Percentiles rank a stretch among this genome's conserved stretches.
phyloP scores from a whole-genome alignment of 1,284 basidiomycete species.

The Takashimella koratensis region DNA sequence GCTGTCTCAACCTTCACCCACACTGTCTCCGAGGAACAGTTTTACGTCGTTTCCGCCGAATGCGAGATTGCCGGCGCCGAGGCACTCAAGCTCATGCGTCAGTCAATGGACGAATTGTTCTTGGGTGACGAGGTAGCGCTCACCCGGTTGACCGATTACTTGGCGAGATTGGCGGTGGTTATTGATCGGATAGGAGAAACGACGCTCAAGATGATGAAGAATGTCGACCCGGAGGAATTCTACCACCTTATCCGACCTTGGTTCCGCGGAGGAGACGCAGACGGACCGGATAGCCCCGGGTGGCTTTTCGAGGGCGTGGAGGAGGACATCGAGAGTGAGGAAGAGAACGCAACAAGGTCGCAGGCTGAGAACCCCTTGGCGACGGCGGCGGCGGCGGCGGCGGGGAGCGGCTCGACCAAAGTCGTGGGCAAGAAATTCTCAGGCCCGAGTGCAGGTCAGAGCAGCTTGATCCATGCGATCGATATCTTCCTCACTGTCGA shows the following conservation, averaged over 20 bases:
- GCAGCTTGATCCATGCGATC: conserved; percentile 79
- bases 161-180: conserved; percentile 62
- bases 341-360: conserved; percentile 51
- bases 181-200: conserved; percentile 64
- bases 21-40: conserved; percentile 79
- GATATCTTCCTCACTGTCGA: conserved; percentile 87
- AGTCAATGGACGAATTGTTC: conserved; percentile 87
- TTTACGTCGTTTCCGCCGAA: conserved; percentile 83
- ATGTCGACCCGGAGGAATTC: conserved; percentile 74
- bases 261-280: conserved; percentile 81
- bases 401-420: not conserved
- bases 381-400: conserved; percentile 15
- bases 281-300: conserved; percentile 55
- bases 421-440: conserved; percentile 58
- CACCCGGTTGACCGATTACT: conserved; percentile 67
- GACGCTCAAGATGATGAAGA: conserved; percentile 64
- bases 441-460: conserved; percentile 88
- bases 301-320: conserved; percentile 82
- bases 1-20: conserved; percentile 72
- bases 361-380: conserved; percentile 48
- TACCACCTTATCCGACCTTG: conserved; percentile 85
- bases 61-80: conserved; percentile 87
- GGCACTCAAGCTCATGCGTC: conserved; percentile 79
- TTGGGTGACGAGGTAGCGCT: conserved; percentile 75
- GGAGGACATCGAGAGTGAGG: conserved; percentile 29